Base-by-base conservation (phyloP, 108 stramenopile genomes). In the Fragilaria crotonensis region DNA sequence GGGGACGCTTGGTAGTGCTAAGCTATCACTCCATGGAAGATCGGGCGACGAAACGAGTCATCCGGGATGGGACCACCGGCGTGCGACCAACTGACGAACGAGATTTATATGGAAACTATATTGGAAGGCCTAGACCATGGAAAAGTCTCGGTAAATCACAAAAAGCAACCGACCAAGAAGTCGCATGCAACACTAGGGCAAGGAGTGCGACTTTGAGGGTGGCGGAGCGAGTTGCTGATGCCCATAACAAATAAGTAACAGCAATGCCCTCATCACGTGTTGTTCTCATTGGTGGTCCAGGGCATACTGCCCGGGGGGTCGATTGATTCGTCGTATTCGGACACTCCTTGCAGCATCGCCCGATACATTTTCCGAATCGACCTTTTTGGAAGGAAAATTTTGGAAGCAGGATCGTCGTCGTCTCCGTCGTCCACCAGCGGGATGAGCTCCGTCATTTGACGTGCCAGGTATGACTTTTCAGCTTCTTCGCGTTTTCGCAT, bases 21-120 rank as follows among this genome's bases (percentile, higher is more conserved):
- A 79, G 89, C n/a, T 97, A 95, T 72, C 96, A 97, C 60, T 85
- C 83, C 53, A 82, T 95, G 78, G 96, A 97, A 61, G 96, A 95
- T 65, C 71, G 93, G 31, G 77, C 80, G 25, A 80, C 89, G 7
- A 95, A 95, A 58, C 79, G 93, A 25, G 73, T 87, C 14, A 80
- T 94, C 65, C 70, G 89, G 25, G 86, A 90, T 74, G 93, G 93
- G 9, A 76, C 65, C 2, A 53, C 85, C 2, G 30, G 32, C 46
- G 44, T 59, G 55, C 33, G 57, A 28, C 33, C 25, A 1, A 26
- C 49, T 4, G 54, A 58, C 30, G 72, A 87, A 56, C 68, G 73
- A 45, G 92, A 93, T 59, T 60, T 93, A 23, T 93, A 78, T 62
- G 92, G 92, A 14, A 93, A 93, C 50, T 54, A 68, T 5, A 60